phyloP scores from a whole-genome alignment of 805 yeast species.

The Kuraishia capsulata region DNA sequence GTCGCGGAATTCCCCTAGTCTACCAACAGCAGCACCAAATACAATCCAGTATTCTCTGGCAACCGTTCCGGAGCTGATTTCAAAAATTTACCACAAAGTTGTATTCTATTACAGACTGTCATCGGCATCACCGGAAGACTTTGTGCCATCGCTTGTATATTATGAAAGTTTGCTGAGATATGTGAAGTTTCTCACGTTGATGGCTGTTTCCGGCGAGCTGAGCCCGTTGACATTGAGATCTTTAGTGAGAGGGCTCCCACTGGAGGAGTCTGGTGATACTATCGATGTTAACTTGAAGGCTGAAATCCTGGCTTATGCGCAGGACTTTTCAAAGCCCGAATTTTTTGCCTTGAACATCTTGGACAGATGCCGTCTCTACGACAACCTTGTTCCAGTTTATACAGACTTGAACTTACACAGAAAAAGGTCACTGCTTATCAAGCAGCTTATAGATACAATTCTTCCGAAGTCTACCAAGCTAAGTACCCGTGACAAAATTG shows the following conservation, averaged over 20 bases:
- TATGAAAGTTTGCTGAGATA: slow-evolving; percentile 63
- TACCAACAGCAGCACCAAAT: slow-evolving; percentile 4
- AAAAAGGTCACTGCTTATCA: slow-evolving; percentile 60
- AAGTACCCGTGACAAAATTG: slow-evolving; percentile 3
- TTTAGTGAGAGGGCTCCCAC: slow-evolving; percentile 30
- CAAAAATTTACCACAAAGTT: slow-evolving; percentile 27
- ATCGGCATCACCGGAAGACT: slow-evolving; percentile 53
- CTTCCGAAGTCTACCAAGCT: slow-evolving; percentile 27
- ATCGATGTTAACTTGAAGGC: slow-evolving; percentile 10
- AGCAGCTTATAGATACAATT: slow-evolving; percentile 50
- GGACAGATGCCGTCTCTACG: slow-evolving; percentile 55
- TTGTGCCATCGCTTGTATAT: slow-evolving; percentile 73
- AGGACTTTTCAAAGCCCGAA: slow-evolving; percentile 34
- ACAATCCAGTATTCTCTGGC: slow-evolving; percentile 12
- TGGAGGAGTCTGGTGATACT: background rate
- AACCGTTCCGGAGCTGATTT: slow-evolving; percentile 25
- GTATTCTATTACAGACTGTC: slow-evolving; percentile 41
- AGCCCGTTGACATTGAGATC: slow-evolving; percentile 29
- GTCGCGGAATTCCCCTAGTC: slow-evolving; percentile 5
- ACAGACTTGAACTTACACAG: slow-evolving; percentile 50
- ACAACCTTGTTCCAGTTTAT: slow-evolving; percentile 58
- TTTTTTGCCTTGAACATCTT: slow-evolving; percentile 33
- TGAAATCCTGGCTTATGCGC: slow-evolving; percentile 42
- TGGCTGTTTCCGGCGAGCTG: slow-evolving; percentile 41
- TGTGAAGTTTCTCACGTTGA: slow-evolving; percentile 47